These are phyloP conservation scores for Colletotrichum sp. DNA, from an alignment of 2,329 filamentous ascomycete species.

Conservation along the genomic window DNA sequence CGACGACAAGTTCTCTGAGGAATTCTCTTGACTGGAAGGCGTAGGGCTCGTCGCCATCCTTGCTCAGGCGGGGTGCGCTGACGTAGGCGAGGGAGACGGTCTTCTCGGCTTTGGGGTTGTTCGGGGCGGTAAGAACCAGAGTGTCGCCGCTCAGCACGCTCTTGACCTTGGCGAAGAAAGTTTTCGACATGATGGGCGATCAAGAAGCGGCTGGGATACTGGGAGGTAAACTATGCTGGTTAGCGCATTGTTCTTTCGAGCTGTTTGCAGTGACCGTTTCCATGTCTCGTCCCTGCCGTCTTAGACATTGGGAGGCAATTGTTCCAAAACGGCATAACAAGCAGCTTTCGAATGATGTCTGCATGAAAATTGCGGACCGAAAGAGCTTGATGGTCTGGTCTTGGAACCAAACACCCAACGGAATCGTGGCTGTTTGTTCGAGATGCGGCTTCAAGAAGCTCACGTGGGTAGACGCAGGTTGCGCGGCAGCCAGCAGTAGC, in stretches of 20 bases:
- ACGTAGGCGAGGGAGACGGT: slow-evolving; percentile 92
- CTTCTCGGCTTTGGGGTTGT: slow-evolving; percentile 83
- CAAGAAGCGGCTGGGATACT: slow-evolving; percentile 13
- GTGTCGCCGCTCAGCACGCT: slow-evolving; percentile 94
- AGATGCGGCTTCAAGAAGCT: background rate
- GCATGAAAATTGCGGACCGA: background rate
- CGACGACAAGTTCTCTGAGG: slow-evolving; percentile 81
- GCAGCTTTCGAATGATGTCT: background rate
- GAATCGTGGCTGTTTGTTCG: background rate
- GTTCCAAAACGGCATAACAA: background rate
- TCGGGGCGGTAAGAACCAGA: slow-evolving; percentile 80
- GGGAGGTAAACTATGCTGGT: background rate
- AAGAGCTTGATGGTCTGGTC: background rate
- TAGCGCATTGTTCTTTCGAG: background rate
- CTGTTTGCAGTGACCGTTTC: background rate
- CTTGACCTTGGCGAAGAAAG: slow-evolving; percentile 80
- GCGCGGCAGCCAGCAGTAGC: background rate
- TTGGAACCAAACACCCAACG: background rate
- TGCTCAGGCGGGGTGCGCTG: slow-evolving; percentile 82
- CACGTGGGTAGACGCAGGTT: slow-evolving; percentile 12
- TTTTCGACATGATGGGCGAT: slow-evolving; percentile 51
- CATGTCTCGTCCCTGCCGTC: background rate
- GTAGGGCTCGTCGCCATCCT: slow-evolving; percentile 90
- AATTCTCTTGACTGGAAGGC: slow-evolving; percentile 96
- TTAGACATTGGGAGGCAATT: background rate